Conservation (phyloP, 106 monocot genomes). For the Acorus gramineus region DNA sequence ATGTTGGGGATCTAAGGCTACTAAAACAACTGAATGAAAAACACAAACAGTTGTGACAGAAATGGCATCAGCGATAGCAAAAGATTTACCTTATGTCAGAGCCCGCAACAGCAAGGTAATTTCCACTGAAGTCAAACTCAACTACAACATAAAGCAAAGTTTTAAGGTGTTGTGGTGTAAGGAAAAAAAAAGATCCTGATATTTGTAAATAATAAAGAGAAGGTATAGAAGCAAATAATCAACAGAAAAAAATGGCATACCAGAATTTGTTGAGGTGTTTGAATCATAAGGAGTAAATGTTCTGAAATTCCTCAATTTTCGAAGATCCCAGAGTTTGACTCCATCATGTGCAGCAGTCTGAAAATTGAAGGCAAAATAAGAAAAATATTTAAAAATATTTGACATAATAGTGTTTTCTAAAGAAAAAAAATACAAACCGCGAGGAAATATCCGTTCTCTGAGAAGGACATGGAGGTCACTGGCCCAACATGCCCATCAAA, state of each 20-base stretch:
- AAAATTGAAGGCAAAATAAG: conserved; percentile 2
- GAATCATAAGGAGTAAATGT: conserved; percentile 77
- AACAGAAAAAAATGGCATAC: conserved; percentile 19
- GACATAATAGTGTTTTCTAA: neutral
- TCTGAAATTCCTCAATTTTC: conserved; percentile 83
- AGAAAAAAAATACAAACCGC: conserved; percentile 55
- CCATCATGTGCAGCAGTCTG: conserved; percentile 93
- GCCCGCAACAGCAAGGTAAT: conserved; percentile 69
- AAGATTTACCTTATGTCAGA: conserved; percentile 89
- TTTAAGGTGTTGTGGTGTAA: no score
- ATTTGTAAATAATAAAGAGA: neutral
- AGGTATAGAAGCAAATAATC: conserved; percentile 1
- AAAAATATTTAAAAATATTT: neutral
- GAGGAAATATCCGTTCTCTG: conserved; percentile 97
- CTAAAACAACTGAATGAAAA: neutral
- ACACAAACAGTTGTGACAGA: no score
- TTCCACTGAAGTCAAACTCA: conserved; percentile 67
- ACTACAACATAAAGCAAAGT: no score
- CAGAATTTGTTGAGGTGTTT: conserved; percentile 78
- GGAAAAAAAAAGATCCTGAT: neutral
- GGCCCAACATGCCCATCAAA: conserved; percentile 91
- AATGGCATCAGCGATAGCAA: no score
- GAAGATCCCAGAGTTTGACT: conserved; percentile 95
- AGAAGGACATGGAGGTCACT: conserved; percentile 88
- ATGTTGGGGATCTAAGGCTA: no score